Base-by-base conservation (phyloP, 805 yeast genomes). In the Yarrowia osloensis region DNA sequence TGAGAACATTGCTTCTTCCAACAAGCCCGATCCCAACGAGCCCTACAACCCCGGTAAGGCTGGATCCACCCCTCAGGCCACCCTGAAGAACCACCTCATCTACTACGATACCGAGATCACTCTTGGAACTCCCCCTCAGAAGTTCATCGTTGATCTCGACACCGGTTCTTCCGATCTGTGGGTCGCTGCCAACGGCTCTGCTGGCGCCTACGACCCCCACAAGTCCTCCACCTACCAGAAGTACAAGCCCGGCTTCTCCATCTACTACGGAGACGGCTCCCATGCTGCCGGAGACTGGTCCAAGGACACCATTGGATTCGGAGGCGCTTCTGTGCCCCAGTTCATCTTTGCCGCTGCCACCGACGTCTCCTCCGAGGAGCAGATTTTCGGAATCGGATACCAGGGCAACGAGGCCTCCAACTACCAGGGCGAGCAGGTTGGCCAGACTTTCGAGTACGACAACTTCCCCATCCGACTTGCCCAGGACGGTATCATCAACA, bases 131-230 rank as follows among this genome's bases (percentile, higher is more conserved):
- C 82, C 86, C 1, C 72, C 79, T 0, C 88, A 87, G 72, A 74
- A 78, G 17, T 78, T 88, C 4, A 79, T 78, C 2, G 85, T 87
- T 4, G 75, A 86, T 54, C 73, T 88, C 17, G 92, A 88, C 72
- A 88, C 91, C 1, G 92, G 91, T 2, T 87, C 91, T 0, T 82
- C 89, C 0, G 91, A 88, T 73, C 74, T 87, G 49, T 87, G 89
- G 89, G 84, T 87, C 29, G 37, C 69, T 2, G 65, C 67, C 29
- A 26, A 54, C 15, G 65, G 46, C 11, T 11, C 39, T 11, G 17
- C 13, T 28, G 57, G 69, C 9, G 19, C 47, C 17, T 67, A 54
- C 42, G 26, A 67, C 39, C 52, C 70, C 26, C 24, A 37, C n/a
- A 33, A 28, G 15, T 73, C 76, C 19, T 67, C 72, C 9, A 70